Evolutionary conservation across 2,329 filamentous ascomycete species (phyloP).

Genomic region (Ascochyta viciae-villosae): DNA sequence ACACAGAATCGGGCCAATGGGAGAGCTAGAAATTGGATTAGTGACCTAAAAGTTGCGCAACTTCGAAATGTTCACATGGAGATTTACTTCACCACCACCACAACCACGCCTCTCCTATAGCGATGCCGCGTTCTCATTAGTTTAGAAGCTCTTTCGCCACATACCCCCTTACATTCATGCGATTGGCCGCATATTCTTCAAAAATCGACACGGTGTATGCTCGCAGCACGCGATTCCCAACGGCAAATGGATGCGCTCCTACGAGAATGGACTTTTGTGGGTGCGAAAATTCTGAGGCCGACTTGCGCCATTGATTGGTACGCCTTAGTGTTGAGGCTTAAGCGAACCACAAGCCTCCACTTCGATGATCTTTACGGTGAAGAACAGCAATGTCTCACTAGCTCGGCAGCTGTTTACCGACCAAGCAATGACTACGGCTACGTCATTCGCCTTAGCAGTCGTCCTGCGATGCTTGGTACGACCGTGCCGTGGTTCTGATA

Average conservation of each 20-base stretch:
- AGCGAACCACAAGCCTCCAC: conserved; percentile 17
- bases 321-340: neutral
- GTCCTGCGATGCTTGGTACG: conserved; percentile 1
- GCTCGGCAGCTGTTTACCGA: conserved; percentile 4
- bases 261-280: neutral
- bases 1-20: too few relatives aligned
- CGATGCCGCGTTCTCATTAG: too few relatives aligned
- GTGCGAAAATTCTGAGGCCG: conserved; percentile 7
- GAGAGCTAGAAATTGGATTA: too few relatives aligned
- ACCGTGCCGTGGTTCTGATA: neutral
- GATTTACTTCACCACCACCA: too few relatives aligned
- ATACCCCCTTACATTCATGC: too few relatives aligned
- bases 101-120: too few relatives aligned
- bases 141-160: too few relatives aligned
- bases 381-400: conserved; percentile 7
- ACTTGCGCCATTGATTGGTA: neutral
- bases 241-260: neutral
- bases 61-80: too few relatives aligned
- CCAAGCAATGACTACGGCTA: conserved; percentile 12
- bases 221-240: conserved; percentile 1
- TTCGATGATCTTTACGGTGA: conserved; percentile 23
- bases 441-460: conserved; percentile 24
- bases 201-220: too few relatives aligned
- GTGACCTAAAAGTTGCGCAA: too few relatives aligned
- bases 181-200: too few relatives aligned